Base-by-base conservation (phyloP, 768 basidiomycete species). In the Boletus fagicola region DNA sequence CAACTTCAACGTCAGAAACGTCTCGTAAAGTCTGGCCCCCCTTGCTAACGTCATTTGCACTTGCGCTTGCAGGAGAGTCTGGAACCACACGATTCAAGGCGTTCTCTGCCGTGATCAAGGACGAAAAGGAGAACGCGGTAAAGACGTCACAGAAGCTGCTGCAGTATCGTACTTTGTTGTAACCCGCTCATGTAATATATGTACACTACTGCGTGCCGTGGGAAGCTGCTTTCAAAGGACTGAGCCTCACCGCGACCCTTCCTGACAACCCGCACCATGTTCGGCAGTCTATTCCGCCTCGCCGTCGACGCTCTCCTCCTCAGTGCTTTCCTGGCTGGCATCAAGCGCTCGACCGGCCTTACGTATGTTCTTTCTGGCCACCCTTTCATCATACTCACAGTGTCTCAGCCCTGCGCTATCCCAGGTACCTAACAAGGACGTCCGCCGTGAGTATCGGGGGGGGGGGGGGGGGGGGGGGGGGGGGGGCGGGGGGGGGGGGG, bases 361-460 rank as follows among this genome's bases (percentile, higher is more conserved):
- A 92, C 93, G 92, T 93, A 76, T 56, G 88, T 78, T 15, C 57
- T 35, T 40, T 36, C 24, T 7, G 24, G 13, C 42, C 24, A 2
- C 12, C 2, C 26, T 31, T 44, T 15, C 11, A 28, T 36, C 30
- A 15, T 18, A 9, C 54, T 61, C 58, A 57, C 53, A 5, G 3
- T 18, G 0, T 10, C 30, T 8, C 43, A 94, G 92, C 11, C 92
- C 89, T 40, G 86, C 86, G 16, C 73, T 95, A 11, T 75, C 82
- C 5, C 82, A 83, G 63, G 86, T 95, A 1, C 87, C 89, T 4
- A 94, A 94, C 80, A 95, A 94, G 71, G 92, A 95, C 64, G 66
- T 94, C 31, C 86, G 92, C 44, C n/a, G n/a, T n/a, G n/a, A n/a
- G n/a, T n/a, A n/a, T n/a, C n/a, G n/a, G n/a, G n/a, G n/a, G n/a